phyloP scores from a whole-genome alignment of 129 eudicot species.

The Helianthus tuberosus region DNA sequence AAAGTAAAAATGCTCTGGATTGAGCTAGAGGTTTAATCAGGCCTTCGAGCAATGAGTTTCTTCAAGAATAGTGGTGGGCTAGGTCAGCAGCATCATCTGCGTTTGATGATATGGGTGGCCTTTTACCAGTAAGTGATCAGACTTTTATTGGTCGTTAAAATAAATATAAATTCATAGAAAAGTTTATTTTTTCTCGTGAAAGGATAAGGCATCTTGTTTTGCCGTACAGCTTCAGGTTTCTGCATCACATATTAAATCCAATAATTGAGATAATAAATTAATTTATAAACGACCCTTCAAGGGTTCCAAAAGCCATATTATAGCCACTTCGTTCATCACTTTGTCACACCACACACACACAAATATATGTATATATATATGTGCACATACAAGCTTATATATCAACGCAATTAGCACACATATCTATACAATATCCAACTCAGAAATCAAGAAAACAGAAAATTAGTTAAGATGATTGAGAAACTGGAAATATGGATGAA shows the following conservation, averaged over 20 bases:
- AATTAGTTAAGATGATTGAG: slow-evolving; percentile 32
- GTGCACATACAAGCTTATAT: neutral
- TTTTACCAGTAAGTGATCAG: too few relatives aligned
- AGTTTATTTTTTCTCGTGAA: neutral
- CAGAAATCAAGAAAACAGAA: slow-evolving; percentile 7
- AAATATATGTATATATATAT: neutral
- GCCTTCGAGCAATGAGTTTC: too few relatives aligned
- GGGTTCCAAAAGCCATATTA: slow-evolving; percentile 31
- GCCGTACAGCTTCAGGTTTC: slow-evolving; percentile 23
- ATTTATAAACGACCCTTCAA: slow-evolving; percentile 23
- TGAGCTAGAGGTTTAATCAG: too few relatives aligned
- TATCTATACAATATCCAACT: neutral
- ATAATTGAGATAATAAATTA: slow-evolving; percentile 10
- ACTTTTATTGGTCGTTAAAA: too few relatives aligned
- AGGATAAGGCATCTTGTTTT: slow-evolving; percentile 36
- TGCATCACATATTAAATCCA: slow-evolving; percentile 27
- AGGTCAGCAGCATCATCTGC: too few relatives aligned
- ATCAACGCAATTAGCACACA: neutral
- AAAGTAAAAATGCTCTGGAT: neutral
- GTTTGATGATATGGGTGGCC: too few relatives aligned
- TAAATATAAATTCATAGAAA: neutral
- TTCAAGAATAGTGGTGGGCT: too few relatives aligned
- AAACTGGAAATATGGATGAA: slow-evolving; percentile 50
- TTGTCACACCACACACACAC: slow-evolving; percentile 9
- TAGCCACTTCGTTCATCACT: slow-evolving; percentile 2